A percentile compares a stretch with the other conserved stretches of the same genome.
Evolutionary conservation across 257 asterid species (phyloP).

Genomic region (Hygrophila difformis): DNA sequence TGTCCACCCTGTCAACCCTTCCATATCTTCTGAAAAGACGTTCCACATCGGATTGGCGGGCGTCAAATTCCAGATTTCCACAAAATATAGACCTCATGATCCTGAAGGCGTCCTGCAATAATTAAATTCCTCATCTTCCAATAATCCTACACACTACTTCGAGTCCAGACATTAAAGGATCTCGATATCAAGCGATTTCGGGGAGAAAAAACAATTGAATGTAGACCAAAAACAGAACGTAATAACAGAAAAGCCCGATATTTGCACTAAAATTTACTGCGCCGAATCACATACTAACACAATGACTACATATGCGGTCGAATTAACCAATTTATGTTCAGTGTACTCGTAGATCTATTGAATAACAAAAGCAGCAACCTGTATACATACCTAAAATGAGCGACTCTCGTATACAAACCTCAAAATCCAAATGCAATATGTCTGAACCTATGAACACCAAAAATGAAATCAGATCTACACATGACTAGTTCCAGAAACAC

Average conservation of each 20-base stretch:
- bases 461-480: conserved; percentile 19
- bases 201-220: too few relatives aligned
- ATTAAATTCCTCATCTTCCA: conserved; percentile 2
- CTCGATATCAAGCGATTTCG: too few relatives aligned
- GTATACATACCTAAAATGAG: conserved; percentile 5
- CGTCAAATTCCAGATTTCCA: conserved; percentile 86
- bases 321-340: not conserved
- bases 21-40: conserved; percentile 86
- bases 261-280: not conserved
- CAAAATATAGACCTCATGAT: conserved; percentile 75
- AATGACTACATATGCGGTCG: not conserved
- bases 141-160: not conserved
- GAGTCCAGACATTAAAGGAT: not conserved
- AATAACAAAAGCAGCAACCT: conserved; percentile 6
- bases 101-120: conserved; percentile 21
- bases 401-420: conserved; percentile 1
- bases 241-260: too few relatives aligned
- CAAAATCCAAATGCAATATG: conserved; percentile 7
- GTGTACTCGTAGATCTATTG: conserved; percentile 16
- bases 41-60: conserved; percentile 78
- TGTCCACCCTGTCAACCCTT: conserved; percentile 83
- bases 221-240: too few relatives aligned
- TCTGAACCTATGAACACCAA: conserved; percentile 11
- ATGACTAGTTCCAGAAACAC: not conserved
- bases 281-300: not conserved